A percentile compares a stretch with the other conserved stretches of the same genome.
These are phyloP conservation scores for Lentithecium fluviatile DNA, from an alignment of 495 filamentous ascomycete species.

Conservation along the genomic window DNA sequence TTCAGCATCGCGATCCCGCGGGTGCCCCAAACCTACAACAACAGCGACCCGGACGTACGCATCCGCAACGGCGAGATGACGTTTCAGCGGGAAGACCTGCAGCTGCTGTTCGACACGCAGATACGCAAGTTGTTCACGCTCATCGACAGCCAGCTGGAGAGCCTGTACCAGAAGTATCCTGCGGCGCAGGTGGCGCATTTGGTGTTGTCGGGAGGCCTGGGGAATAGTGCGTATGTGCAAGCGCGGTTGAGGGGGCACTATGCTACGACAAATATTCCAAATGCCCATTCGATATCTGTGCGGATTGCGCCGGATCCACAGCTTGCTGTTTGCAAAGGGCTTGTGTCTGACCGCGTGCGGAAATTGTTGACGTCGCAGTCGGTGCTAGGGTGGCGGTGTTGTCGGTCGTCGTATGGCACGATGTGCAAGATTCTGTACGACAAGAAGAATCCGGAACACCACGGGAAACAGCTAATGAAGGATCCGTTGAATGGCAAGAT, in stretches of 20 bases:
- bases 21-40: constrained; percentile 44
- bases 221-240: constrained; percentile 62
- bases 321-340: constrained; percentile 46
- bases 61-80: constrained; percentile 48
- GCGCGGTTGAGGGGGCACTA: constrained; percentile 35
- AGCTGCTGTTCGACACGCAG: constrained; percentile 56
- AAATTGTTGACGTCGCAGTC: constrained; percentile 36
- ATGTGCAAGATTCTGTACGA: constrained; percentile 41
- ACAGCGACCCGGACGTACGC: constrained; percentile 38
- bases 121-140: constrained; percentile 53
- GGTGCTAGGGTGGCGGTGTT: constrained; percentile 41
- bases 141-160: constrained; percentile 56
- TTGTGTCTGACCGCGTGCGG: constrained; percentile 41
- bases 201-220: constrained; percentile 64
- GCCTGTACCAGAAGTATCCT: constrained; percentile 49
- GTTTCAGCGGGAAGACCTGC: constrained; percentile 48
- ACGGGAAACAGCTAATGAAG: constrained; percentile 22
- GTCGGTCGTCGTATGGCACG: constrained; percentile 39
- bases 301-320: constrained; percentile 45
- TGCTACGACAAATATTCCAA: constrained; percentile 17
- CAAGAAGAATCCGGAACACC: constrained; percentile 36
- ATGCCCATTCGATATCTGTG: constrained; percentile 36
- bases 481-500: constrained; percentile 38
- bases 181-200: constrained; percentile 53
- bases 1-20: constrained; percentile 39